Evolutionary conservation across 768 basidiomycete genomes (phyloP), one percentile per base, ranked within the genome.

Genomic region (Amyloporia xantha): DNA sequence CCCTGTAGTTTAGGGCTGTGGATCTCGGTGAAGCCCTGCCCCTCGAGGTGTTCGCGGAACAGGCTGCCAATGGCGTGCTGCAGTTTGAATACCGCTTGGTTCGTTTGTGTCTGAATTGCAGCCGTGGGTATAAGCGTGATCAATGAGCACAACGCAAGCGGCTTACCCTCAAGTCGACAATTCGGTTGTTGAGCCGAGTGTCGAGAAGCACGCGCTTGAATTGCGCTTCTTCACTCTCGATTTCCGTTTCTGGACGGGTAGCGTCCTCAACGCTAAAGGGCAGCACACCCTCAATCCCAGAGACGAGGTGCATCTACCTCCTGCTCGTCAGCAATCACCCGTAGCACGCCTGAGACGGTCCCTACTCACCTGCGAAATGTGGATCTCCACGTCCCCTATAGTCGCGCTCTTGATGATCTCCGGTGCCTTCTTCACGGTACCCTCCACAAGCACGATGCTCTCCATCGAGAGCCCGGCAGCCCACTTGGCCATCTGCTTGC

Each of bases 401-500:
- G 82, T 86, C 33, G 91, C 91, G 55, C 90, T 91, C 72, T 95
- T 95, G 69, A 99, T 89, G n/a, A 72, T 75, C 60, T 88, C 87
- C 1, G 80, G 82, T 27, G 84, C 80, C 66, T 81, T 84, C 64
- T 82, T 79, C 37, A 94, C 86, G 45, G 73, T 61, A 33, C 92
- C 95, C 67, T 93, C 86, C 4, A 95, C 86, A 20, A 94, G 79
- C 4, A 98, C 85, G 60, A 99, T 93, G 50, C 86, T 89, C 71
- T 99, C 96, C 59, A 79, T 78, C 23, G 84, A 72, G 43, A 98
- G 69, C 21, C 78, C 63, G 17, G 82, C 82, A 15, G 84, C 79
- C 86, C 88, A 98, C 68, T 92, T 96, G 33, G 92, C 80, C 96
- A 99, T 99, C 65, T 95, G 93, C 69, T 94, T 97, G 53, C 91